Evolutionary conservation across 768 basidiomycete genomes (phyloP), one percentile per base, ranked within the genome.

Genomic region (Kwoniella botswanensis): DNA sequence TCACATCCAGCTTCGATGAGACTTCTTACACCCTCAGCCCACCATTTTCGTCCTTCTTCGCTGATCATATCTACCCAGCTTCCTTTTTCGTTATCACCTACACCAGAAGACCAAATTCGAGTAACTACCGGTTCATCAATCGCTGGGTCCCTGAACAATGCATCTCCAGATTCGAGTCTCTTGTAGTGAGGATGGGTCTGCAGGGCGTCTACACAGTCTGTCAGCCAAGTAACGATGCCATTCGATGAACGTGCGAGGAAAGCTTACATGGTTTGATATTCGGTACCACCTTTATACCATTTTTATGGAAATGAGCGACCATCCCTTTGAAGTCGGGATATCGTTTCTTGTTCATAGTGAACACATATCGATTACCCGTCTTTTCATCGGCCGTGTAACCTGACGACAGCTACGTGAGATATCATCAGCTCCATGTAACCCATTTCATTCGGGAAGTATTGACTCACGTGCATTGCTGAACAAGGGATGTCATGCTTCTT

Each of bases 291-390:
- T 80, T 82, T 69, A 84, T 81, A 18, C 82, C 83, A 3, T 71
- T 68, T 63, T 74, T 67, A 65, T 84, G 83, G 54, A 81, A 83
- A 43, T 55, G 67, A 3, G 44, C 68, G 26, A 78, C 73, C 72
- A 84, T 78, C 0, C 71, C 78, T 35, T 71, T 73, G 70, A 84
- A 84, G 60, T 84, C 80, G 15, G 83, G 83, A 71, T 83, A 84
- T 59, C 83, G 72, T 35, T 78, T 73, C 53, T 63, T 78, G 61
- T 80, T 82, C 75, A 79, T 76, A 35, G 71, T 74, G 68, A 81
- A 80, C 41, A 81, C 77, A 57, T 75, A 78, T 46, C 77, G 77
- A 41, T 81, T 76, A 13, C 75, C 74, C 29, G 63, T 68, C 7
- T 71, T 59, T 22, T 67, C 60, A 52, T 68, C 73, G 43, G 66